Percentiles rank a stretch among this genome's conserved stretches.
phyloP scores from a whole-genome alignment of 176 grass and related monocot genomes.

The Dactylis glomerata region DNA sequence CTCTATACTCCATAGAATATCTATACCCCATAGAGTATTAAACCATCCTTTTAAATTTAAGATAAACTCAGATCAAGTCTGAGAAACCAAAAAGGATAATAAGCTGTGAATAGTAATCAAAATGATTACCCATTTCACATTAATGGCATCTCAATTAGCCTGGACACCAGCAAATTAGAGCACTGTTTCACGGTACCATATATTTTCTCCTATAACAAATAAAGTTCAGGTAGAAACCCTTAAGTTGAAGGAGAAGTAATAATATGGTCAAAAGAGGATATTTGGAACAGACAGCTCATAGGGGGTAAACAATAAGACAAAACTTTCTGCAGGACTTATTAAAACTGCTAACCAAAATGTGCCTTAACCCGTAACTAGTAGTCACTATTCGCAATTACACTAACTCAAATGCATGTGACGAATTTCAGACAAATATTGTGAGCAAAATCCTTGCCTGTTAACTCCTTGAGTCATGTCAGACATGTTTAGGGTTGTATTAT shows the following conservation, averaged over 20 bases:
- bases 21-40: too few species aligned
- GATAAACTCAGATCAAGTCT: background rate
- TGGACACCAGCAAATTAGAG: background rate
- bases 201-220: conserved; percentile 14
- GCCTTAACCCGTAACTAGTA: background rate
- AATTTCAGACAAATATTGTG: conserved; percentile 5
- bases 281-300: conserved; percentile 1
- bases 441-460: conserved; percentile 64
- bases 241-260: background rate
- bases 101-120: background rate
- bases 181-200: background rate
- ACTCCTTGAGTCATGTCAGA: conserved; percentile 90
- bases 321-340: background rate
- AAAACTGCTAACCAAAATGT: background rate
- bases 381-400: background rate
- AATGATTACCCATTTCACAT: background rate
- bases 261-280: background rate
- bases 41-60: background rate
- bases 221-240: background rate
- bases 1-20: too few species aligned
- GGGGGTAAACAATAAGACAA: background rate
- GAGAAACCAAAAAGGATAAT: background rate
- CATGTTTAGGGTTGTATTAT: conserved; percentile 94
- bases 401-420: background rate
- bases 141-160: background rate